Evolutionary conservation across 805 yeast genomes (phyloP).

Genomic region (Scheffersomyces coipomensis): DNA sequence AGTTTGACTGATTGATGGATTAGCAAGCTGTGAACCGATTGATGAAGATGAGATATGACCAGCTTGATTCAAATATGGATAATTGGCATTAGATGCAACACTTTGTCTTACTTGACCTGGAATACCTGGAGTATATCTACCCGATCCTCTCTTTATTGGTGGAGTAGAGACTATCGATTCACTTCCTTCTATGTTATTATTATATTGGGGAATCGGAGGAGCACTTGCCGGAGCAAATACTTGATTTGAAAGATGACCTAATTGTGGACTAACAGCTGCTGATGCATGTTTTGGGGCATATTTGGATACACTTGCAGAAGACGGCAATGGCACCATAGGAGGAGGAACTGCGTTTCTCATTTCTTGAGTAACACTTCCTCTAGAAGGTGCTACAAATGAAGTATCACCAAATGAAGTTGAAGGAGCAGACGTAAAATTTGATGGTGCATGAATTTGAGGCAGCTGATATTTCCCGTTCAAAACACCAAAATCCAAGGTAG

Average conservation of each 20-base stretch:
- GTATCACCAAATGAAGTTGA: neutral
- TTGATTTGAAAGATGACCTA: neutral
- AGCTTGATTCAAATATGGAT: slow-evolving; percentile 5
- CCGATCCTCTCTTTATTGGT: too few species aligned
- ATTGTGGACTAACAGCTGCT: neutral
- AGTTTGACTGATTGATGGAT: neutral
- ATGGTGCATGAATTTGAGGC: slow-evolving; percentile 1
- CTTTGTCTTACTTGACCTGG: neutral
- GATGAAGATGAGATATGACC: slow-evolving; percentile 19
- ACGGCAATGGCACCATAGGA: neutral
- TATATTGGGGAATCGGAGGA: too few species aligned
- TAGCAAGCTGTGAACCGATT: slow-evolving; percentile 12
- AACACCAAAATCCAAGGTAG: slow-evolving; percentile 35
- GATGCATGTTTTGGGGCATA: neutral
- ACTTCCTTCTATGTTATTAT: neutral
- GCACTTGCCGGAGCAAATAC: neutral
- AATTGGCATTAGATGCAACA: neutral
- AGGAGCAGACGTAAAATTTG: neutral
- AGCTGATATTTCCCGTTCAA: slow-evolving; percentile 6
- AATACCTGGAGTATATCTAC: too few species aligned
- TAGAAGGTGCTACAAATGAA: too few species aligned
- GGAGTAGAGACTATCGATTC: too few species aligned
- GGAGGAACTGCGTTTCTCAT: neutral
- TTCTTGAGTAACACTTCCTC: neutral
- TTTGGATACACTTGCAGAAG: neutral